A percentile compares a stretch with the other conserved stretches of the same genome.
phyloP scores from a whole-genome alignment of 2,329 filamentous ascomycete genomes.

The Epichloe gansuensis region DNA sequence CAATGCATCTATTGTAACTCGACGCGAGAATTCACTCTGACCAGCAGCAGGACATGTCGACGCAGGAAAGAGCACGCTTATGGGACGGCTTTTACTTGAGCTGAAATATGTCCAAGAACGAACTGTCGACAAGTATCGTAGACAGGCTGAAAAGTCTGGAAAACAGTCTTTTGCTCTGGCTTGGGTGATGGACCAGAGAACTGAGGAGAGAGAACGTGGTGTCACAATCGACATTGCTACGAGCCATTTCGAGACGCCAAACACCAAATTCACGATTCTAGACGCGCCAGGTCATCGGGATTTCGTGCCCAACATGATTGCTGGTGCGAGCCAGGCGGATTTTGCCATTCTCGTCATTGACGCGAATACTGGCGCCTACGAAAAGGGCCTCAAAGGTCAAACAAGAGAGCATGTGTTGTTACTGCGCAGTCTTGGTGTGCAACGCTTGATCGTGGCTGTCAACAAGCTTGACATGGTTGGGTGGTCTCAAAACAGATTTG shows the following conservation, averaged over 20 bases:
- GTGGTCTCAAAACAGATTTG: constrained; percentile 74
- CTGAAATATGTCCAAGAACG: constrained; percentile 78
- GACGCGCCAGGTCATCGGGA: constrained; percentile 91
- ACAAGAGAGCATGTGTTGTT: constrained; percentile 88
- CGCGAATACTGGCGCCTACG: constrained; percentile 78
- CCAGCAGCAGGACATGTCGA: constrained; percentile 68
- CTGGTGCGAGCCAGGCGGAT: constrained; percentile 88
- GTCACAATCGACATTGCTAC: constrained; percentile 96
- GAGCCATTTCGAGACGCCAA: constrained; percentile 84
- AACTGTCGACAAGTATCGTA: constrained; percentile 75
- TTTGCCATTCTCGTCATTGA: constrained; percentile 93
- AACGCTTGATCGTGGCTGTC: constrained; percentile 75
- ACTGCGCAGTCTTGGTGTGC: constrained; percentile 80
- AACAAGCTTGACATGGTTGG: constrained; percentile 86
- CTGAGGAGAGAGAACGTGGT: constrained; percentile 76
- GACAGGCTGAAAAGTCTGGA: constrained; percentile 80
- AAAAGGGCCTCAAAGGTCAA: constrained; percentile 84
- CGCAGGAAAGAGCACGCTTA: constrained; percentile 92
- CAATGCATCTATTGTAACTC: too few species aligned
- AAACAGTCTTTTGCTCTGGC: constrained; percentile 94
- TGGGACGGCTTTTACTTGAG: constrained; percentile 87
- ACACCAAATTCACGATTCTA: constrained; percentile 79
- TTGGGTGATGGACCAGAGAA: constrained; percentile 89
- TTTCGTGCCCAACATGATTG: constrained; percentile 99
- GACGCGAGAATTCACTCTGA: not conserved